phyloP scores from a whole-genome alignment of 2,329 filamentous ascomycete species.

The Paraphaeosphaeria sporulosa region DNA sequence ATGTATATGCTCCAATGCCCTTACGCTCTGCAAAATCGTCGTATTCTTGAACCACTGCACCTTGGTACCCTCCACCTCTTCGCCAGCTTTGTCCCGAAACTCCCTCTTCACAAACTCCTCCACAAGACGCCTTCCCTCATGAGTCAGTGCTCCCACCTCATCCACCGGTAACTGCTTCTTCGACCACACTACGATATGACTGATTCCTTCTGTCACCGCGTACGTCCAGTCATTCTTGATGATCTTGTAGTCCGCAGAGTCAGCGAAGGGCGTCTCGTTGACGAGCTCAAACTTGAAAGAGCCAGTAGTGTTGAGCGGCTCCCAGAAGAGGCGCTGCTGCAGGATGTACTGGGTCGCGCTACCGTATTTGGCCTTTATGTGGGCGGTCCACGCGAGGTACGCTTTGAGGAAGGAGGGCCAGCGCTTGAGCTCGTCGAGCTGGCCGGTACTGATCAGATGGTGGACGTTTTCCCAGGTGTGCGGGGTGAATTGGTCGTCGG shows the following conservation, averaged over 20 bases:
- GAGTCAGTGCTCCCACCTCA: constrained; percentile 40
- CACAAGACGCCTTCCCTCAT: constrained; percentile 36
- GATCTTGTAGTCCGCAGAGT: constrained; percentile 63
- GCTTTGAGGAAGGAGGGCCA: constrained; percentile 65
- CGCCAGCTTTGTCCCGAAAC: constrained; percentile 55
- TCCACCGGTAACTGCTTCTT: constrained; percentile 46
- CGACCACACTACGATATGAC: constrained; percentile 65
- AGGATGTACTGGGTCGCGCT: constrained; percentile 65
- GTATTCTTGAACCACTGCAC: constrained; percentile 73
- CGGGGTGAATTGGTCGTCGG: constrained; percentile 41
- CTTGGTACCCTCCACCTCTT: constrained; percentile 51
- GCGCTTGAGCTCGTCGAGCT: constrained; percentile 64
- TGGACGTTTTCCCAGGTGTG: constrained; percentile 46
- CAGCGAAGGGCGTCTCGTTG: constrained; percentile 61
- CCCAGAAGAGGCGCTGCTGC: constrained; percentile 63
- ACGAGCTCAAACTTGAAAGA: constrained; percentile 50
- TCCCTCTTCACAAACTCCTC: constrained; percentile 46
- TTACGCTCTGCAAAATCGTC: constrained; percentile 66
- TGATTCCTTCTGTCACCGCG: constrained; percentile 61
- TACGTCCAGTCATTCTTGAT: constrained; percentile 72
- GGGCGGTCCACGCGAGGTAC: constrained; percentile 66
- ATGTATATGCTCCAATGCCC: constrained; percentile 77
- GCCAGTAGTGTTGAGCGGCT: constrained; percentile 25
- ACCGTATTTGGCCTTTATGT: constrained; percentile 63
- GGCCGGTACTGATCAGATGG: constrained; percentile 53